Conservation (phyloP, 2,329 filamentous ascomycete species). For the Xylaria sp. region DNA sequence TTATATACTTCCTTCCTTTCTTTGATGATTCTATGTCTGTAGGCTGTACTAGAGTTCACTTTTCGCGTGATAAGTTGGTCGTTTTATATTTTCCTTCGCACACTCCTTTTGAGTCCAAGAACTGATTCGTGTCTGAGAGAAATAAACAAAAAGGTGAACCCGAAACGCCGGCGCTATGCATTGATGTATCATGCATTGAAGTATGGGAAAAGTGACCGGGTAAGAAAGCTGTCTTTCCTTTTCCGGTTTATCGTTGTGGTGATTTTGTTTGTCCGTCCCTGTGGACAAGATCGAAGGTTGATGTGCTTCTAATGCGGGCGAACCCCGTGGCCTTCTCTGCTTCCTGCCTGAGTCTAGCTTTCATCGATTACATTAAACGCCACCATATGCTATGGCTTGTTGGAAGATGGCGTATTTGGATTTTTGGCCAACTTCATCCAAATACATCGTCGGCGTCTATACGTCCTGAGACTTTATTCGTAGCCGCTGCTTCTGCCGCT, state of each 20-base stretch:
- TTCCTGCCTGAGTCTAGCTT: too few relatives aligned
- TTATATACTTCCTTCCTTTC: not conserved
- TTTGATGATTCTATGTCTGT: not conserved
- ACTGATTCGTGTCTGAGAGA: not conserved
- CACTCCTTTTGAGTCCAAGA: not conserved
- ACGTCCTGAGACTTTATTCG: slow-evolving; percentile 47
- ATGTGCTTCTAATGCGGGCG: not conserved
- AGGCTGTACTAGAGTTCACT: too few relatives aligned
- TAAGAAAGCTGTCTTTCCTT: not conserved
- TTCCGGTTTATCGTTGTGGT: not conserved
- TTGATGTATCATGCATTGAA: slow-evolving; percentile 39
- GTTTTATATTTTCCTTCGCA: not conserved
- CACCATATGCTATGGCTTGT: not conserved
- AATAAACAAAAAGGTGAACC: slow-evolving; percentile 14
- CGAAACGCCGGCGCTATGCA: slow-evolving; percentile 51
- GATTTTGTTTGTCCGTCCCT: slow-evolving; percentile 5
- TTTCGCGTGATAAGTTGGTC: not conserved
- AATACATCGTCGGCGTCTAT: slow-evolving; percentile 64
- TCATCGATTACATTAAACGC: not conserved
- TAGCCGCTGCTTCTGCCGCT: slow-evolving; percentile 52
- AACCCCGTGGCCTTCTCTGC: not conserved
- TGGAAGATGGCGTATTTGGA: not conserved
- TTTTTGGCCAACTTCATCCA: slow-evolving; percentile 15
- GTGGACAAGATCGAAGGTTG: not conserved
- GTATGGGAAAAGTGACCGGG: not conserved